Conservation (phyloP, 306 rosid species). For the Dryas octopetala region DNA sequence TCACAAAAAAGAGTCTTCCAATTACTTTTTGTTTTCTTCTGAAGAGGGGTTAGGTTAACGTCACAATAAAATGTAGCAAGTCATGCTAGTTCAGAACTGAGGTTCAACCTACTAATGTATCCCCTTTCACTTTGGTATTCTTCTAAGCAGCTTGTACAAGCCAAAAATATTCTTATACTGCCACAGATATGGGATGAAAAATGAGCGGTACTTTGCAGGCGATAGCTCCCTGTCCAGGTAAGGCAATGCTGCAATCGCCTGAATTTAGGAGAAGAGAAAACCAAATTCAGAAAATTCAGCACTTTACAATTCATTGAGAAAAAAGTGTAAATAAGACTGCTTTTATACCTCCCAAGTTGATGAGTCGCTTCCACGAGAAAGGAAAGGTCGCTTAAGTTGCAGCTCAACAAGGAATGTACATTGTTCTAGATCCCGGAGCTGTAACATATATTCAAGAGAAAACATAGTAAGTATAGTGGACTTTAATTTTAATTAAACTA, state of each 20-base stretch:
- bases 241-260: slow-evolving; percentile 80
- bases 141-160: slow-evolving; percentile 76
- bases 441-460: slow-evolving; percentile 16
- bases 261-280: slow-evolving; percentile 9
- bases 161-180: slow-evolving; percentile 86
- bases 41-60: background rate
- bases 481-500: background rate
- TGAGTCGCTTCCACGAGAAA: slow-evolving; percentile 75
- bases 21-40: background rate
- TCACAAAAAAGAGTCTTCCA: background rate
- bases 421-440: slow-evolving; percentile 69
- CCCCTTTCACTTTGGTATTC: slow-evolving; percentile 40
- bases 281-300: slow-evolving; percentile 1
- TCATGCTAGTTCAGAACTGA: background rate
- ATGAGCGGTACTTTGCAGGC: slow-evolving; percentile 78
- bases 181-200: slow-evolving; percentile 91
- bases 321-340: slow-evolving; percentile 1
- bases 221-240: slow-evolving; percentile 93
- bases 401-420: slow-evolving; percentile 94
- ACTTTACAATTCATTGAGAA: slow-evolving; percentile 8
- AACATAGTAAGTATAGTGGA: background rate
- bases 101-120: background rate
- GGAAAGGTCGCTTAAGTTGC: slow-evolving; percentile 80
- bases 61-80: background rate
- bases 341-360: slow-evolving; percentile 82